Base-by-base conservation (phyloP, 345 rosid genomes). In the Citrus maxima region DNA sequence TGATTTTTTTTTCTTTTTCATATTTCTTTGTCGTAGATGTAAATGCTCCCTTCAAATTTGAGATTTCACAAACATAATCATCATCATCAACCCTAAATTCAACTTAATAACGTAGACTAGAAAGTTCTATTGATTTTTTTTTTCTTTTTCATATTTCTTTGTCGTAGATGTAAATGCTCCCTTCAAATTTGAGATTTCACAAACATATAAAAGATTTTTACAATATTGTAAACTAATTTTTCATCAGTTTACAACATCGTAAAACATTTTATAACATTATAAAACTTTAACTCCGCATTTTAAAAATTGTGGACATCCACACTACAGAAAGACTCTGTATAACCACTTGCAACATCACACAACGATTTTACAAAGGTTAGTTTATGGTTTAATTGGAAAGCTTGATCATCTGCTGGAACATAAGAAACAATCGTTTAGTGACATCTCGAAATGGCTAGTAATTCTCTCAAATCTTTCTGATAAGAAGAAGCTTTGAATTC, bases 401-500 rank as follows among this genome's bases (percentile, higher is more conserved):
- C 87, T 81, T 27, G 85, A 79, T 27, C 84, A 78, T 84, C 85
- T 75, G 38, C 70, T 37, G 58, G 80, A 79, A 81, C 70, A 79
- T 73, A 71, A 76, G 77, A 70, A 79, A 71, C 82, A 80, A 62
- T 86, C 84, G 10, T 82, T 60, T 0, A 87, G 63, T 12, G 85
- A 65, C 27, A 80, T 68, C 69, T 83, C 82, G 46, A 79, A 79
- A 8, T 37, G 82, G 75, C 51, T 74, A 38, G 82, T 60, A 3
- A 74, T 70, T 38, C 80, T 78, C n/a, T 93, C 88, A 69, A 88
- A 82, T 56, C 93, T 87, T 59, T 91, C 93, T 0, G 93, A 91
- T 35, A 85, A 62, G 68, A 90, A 88, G 37, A 89, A 77, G 64
- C 85, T 79, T 80, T 84, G 89, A 71, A 86, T 76, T 54, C 79